phyloP scores from a whole-genome alignment of 2,329 filamentous ascomycete species.

The Cryphonectria nitschkei region DNA sequence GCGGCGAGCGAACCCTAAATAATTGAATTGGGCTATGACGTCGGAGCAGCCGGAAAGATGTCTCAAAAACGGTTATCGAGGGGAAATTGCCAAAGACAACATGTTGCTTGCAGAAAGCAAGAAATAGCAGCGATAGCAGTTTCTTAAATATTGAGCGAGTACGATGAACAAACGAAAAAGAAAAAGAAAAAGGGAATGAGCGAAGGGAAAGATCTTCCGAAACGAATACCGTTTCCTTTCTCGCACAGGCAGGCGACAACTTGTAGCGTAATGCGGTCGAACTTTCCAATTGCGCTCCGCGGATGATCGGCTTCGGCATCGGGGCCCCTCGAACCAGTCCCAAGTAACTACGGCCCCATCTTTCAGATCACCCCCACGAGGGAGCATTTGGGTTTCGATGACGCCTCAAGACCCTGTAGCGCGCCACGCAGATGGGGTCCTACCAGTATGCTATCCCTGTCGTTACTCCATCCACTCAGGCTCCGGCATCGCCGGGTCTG shows the following conservation, averaged over 20 bases:
- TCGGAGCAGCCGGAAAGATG: constrained; percentile 3
- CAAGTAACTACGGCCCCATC: background rate
- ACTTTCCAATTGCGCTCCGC: background rate
- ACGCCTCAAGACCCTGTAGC: constrained; percentile 14
- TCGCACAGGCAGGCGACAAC: background rate
- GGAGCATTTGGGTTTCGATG: constrained; percentile 8
- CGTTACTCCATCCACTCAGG: background rate
- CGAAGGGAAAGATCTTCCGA: background rate
- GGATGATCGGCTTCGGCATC: constrained; percentile 2
- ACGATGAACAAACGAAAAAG: background rate
- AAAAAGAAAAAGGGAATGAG: background rate
- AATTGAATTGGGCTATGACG: background rate
- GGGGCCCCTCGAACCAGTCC: background rate
- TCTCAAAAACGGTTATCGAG: no score
- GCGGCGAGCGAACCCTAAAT: background rate
- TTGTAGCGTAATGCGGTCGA: background rate
- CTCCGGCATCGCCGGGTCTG: background rate
- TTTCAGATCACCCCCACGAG: background rate
- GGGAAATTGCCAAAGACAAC: background rate
- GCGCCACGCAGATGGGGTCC: background rate
- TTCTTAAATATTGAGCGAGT: background rate
- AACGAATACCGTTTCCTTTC: background rate
- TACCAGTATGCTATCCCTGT: background rate
- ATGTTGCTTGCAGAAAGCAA: background rate
- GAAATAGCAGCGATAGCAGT: background rate